Evolutionary conservation across 306 rosid species (phyloP), one percentile per base, ranked within the genome.

Genomic region (Begonia loranthoides): DNA sequence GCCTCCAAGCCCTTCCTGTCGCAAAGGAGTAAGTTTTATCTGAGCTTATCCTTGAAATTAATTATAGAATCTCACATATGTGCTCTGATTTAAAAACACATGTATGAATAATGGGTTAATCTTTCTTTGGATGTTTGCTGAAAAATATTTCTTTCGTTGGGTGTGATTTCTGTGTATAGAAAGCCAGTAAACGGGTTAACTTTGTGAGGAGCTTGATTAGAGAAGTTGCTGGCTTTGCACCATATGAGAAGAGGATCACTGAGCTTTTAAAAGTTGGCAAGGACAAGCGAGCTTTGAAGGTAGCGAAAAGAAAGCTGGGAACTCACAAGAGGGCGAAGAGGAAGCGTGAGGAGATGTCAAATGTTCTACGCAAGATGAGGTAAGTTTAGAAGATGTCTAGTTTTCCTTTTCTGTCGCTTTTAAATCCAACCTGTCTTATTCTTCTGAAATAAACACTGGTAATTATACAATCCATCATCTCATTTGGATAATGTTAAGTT

Each of bases 241-340:
- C 90, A 1, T 90, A 85, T 55, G 97, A 85, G 40, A 85, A 85
- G 80, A 71, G 94, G 47, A 90, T 90, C 39, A 90, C 94, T 34
- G 97, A 90, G 82, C 84, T 90, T 52, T 68, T 90, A n/a, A 90
- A 90, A 67, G 95, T 90, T 12, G 97, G 95, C 10, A 90, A 90
- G 59, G 97, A 85, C 41, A 90, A 90, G 78, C 76, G 94, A 9
- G 97, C 95, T 1, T 56, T 90, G 28, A 90, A 82, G 41, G 94
- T 85, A 12, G 94, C 94, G 0, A 90, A 85, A 49, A 73, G 87
- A 61, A 90, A 86, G 90, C 67, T 90, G n/a, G 95, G 85, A 55
- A 87, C 96, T 13, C 94, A 87, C 50, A 87, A 83, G 64, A 79
- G 96, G 3, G 94, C 94, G 0, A 87, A 87, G 83, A 80, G 66